These are phyloP conservation scores for Backusella tuberculispora DNA, from an alignment of 192 early-diverging fungal species.

Conservation along the genomic window DNA sequence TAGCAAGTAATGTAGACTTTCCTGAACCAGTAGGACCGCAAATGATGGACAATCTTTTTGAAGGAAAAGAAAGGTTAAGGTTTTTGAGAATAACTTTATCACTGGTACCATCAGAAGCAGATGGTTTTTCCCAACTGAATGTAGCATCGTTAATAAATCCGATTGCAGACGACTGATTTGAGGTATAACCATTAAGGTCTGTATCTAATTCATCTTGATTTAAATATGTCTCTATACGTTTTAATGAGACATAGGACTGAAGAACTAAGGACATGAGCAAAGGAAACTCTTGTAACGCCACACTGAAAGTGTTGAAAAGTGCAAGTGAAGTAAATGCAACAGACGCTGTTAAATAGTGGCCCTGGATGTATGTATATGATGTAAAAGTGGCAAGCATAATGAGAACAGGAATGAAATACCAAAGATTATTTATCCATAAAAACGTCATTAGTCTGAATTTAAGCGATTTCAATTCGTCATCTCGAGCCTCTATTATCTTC, in stretches of 20 bases:
- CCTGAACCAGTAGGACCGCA: constrained; percentile 88
- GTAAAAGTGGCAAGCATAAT: constrained; percentile 55
- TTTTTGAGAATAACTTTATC: constrained; percentile 60
- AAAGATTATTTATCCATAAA: constrained; percentile 58
- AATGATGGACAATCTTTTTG: constrained; percentile 71
- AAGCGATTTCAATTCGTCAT: constrained; percentile 63
- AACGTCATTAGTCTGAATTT: constrained; percentile 54
- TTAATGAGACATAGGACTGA: constrained; percentile 65
- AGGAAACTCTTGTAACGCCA: constrained; percentile 62
- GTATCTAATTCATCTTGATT: constrained; percentile 65
- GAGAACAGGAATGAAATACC: constrained; percentile 60
- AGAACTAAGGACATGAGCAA: constrained; percentile 60
- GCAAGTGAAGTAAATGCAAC: constrained; percentile 71
- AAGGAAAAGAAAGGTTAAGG: constrained; percentile 67
- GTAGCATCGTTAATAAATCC: constrained; percentile 65
- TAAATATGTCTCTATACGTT: constrained; percentile 75
- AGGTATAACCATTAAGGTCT: background rate
- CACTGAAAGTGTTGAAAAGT: constrained; percentile 69
- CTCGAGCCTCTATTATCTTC: constrained; percentile 62
- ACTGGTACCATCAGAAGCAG: constrained; percentile 19
- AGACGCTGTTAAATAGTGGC: constrained; percentile 61
- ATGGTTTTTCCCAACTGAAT: constrained; percentile 57
- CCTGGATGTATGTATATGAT: constrained; percentile 63
- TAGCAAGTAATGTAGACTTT: constrained; percentile 78
- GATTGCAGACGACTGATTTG: constrained; percentile 39